A percentile compares a stretch with the other conserved stretches of the same genome.
phyloP scores from a whole-genome alignment of 1,284 basidiomycete species.

The Pseudozyma tsukubaensis region DNA sequence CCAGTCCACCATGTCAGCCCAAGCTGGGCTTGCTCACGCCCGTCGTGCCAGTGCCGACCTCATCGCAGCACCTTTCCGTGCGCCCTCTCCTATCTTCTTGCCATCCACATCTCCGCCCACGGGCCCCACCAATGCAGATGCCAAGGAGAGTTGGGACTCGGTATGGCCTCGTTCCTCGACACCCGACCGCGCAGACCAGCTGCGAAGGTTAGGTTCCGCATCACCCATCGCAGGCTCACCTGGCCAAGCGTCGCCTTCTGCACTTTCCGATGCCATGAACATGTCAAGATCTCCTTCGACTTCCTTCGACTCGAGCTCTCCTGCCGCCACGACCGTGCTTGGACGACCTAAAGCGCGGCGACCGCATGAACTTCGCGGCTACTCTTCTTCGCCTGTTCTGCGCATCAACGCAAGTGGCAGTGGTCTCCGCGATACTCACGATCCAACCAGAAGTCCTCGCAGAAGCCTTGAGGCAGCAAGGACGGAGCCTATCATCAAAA shows the following conservation, averaged over 20 bases:
- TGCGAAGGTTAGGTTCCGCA: constrained; percentile 38
- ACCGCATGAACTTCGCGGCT: constrained; percentile 47
- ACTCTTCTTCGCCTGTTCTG: constrained; percentile 41
- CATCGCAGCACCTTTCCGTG: constrained; percentile 26
- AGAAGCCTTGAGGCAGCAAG: constrained; percentile 36
- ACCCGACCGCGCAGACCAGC: constrained; percentile 37
- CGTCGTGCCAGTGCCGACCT: constrained; percentile 36
- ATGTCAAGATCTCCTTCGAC: constrained; percentile 41
- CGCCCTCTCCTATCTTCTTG: constrained; percentile 45
- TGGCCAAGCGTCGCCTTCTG: constrained; percentile 32
- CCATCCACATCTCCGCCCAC: constrained; percentile 35
- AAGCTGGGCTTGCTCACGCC: constrained; percentile 32
- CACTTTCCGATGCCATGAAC: constrained; percentile 27
- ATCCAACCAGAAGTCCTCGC: constrained; percentile 24
- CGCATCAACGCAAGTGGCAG: constrained; percentile 28
- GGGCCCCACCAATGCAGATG: constrained; percentile 39
- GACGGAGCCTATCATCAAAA: constrained; percentile 34
- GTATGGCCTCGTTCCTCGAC: constrained; percentile 56
- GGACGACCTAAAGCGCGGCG: constrained; percentile 46
- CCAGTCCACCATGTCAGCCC: constrained; percentile 46
- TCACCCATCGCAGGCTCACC: constrained; percentile 36
- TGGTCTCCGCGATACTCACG: constrained; percentile 31
- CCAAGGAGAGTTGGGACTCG: constrained; percentile 57
- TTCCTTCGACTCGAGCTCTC: constrained; percentile 37
- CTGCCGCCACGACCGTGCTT: constrained; percentile 18